Evolutionary conservation across 2,329 filamentous ascomycete species (phyloP).

Genomic region (Plenodomus lindquistii): DNA sequence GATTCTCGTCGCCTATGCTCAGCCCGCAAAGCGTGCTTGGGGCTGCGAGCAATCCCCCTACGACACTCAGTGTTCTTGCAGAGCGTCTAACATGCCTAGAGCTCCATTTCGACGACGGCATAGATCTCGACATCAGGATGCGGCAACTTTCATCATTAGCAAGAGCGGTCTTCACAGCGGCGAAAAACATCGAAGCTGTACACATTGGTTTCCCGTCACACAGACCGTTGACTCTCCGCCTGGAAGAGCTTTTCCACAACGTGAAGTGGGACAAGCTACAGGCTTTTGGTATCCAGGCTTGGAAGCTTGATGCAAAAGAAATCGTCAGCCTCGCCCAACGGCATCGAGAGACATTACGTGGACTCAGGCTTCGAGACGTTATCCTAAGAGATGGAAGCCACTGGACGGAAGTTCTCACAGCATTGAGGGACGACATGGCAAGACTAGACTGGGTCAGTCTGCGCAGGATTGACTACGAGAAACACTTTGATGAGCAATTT

Average conservation of each 20-base stretch:
- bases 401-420: slow-evolving; percentile 64
- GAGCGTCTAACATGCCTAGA: slow-evolving; percentile 64
- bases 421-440: slow-evolving; percentile 60
- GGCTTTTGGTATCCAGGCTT: slow-evolving; percentile 67
- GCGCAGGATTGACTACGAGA: slow-evolving; percentile 63
- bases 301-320: slow-evolving; percentile 64
- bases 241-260: slow-evolving; percentile 66
- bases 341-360: slow-evolving; percentile 60
- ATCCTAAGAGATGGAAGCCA: slow-evolving; percentile 61
- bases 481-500: slow-evolving; percentile 55
- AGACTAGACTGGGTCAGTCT: slow-evolving; percentile 65
- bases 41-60: slow-evolving; percentile 53
- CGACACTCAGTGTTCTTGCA: slow-evolving; percentile 56
- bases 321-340: slow-evolving; percentile 61
- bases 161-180: slow-evolving; percentile 60
- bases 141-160: slow-evolving; percentile 62
- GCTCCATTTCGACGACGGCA: slow-evolving; percentile 64
- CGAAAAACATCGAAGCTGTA: slow-evolving; percentile 63
- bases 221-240: slow-evolving; percentile 58
- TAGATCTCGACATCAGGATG: slow-evolving; percentile 62
- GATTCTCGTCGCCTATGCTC: slow-evolving; percentile 66
- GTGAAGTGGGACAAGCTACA: slow-evolving; percentile 64
- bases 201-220: slow-evolving; percentile 67
- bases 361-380: slow-evolving; percentile 64
- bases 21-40: slow-evolving; percentile 62